Evolutionary conservation across 805 yeast genomes (phyloP), one percentile per base, ranked within the genome.

Genomic region (Candida boidinii): DNA sequence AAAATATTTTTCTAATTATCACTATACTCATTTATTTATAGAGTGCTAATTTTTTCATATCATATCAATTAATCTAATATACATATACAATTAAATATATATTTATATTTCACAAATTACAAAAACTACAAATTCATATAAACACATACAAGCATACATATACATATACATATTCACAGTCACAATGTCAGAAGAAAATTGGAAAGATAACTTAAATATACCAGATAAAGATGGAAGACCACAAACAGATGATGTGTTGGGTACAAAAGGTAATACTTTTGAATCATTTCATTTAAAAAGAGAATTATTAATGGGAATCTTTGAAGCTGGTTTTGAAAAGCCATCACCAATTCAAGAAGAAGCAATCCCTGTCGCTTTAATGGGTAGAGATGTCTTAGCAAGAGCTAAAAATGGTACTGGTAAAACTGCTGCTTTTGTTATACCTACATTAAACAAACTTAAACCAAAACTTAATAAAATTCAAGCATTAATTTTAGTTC

Each of bases 391-490:
- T 59, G 82, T 92, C 39, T 70, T 92, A 42, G 98, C 98, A 12
- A 76, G 98, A 64, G 97, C 98, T 28, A 92, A 92, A 57, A 92
- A 92, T 61, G 98, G 98, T 42, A 92, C 98, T 1, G 98, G 98
- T 50, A 92, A 92, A 56, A 92, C 98, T 7, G 98, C 97, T 2
- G 94, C 98, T 6, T 92, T 92, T 57, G 80, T 86, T 31, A 90
- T 92, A 44, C 98, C 98, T 32, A 74, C 94, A 19, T 68, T 92
- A 51, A 95, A 92, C 58, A 82, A 79, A 54, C 70, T 87, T 39
- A 84, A 88, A 59, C 88, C 96, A 35, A 82, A 85, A 51, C 45
- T 77, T 31, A 73, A 78, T 58, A 80, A 82, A 54, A 85, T 87
- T 47, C 98, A 92, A 61, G 92, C 95, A 7, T 72, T 92, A 39